These are phyloP conservation scores for Vitis amurensis DNA, from an alignment of 164 flowering plant genomes.

Conservation along the genomic window DNA sequence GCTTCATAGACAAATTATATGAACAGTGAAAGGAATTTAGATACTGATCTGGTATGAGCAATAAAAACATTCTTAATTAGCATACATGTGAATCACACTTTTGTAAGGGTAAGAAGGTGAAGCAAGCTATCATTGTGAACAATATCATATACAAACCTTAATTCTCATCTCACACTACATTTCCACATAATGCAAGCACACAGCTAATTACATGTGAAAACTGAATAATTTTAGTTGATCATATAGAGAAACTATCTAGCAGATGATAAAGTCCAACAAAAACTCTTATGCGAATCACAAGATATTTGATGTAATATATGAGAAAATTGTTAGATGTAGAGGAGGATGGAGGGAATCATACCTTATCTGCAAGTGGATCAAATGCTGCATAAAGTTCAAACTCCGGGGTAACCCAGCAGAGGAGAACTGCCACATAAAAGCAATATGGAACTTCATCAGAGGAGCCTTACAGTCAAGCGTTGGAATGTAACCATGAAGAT, in stretches of 20 bases:
- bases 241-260: background rate
- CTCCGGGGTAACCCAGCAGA: slow-evolving; percentile 97
- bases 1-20: too few species aligned
- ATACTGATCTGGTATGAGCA: too few species aligned
- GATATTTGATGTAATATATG: background rate
- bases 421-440: slow-evolving; percentile 64
- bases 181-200: too few species aligned
- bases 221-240: too few species aligned
- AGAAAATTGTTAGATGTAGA: background rate
- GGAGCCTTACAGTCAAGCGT: background rate
- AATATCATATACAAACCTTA: too few species aligned
- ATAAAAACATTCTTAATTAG: too few species aligned
- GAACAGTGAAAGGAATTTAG: too few species aligned
- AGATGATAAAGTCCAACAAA: background rate
- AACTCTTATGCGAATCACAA: too few species aligned
- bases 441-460: background rate
- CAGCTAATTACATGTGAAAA: too few species aligned
- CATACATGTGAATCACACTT: too few species aligned
- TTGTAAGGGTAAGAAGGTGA: too few species aligned
- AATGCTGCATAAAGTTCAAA: slow-evolving; percentile 98
- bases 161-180: too few species aligned
- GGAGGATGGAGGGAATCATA: slow-evolving; percentile 20
- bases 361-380: slow-evolving; percentile 99
- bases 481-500: background rate
- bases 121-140: background rate